Percentiles rank a stretch among this genome's conserved stretches.
These are phyloP conservation scores for thale cress (Arabidopsis thaliana) DNA, from an alignment of 345 rosid genomes.

Conservation along the genomic window DNA sequence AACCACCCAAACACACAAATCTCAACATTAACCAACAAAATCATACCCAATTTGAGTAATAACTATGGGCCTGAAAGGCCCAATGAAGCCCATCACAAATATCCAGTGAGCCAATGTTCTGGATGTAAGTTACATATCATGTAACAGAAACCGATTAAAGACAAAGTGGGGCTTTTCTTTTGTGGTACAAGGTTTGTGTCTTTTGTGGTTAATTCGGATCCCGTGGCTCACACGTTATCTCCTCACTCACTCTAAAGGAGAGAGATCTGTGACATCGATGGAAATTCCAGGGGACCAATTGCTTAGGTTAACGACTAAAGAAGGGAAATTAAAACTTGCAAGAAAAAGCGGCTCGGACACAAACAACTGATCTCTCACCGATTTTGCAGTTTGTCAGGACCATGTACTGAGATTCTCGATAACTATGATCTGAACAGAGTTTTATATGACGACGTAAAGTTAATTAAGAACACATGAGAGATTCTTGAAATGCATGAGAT, in stretches of 20 bases:
- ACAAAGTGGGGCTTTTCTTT: slow-evolving; percentile 65
- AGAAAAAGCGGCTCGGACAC: slow-evolving; percentile 59
- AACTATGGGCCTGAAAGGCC: not conserved
- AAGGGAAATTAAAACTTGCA: slow-evolving; percentile 72
- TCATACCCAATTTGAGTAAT: not conserved
- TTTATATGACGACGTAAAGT: no score
- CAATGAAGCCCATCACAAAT: not conserved
- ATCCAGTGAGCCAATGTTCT: slow-evolving; percentile 8
- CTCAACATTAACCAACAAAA: no score
- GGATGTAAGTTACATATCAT: slow-evolving; percentile 47
- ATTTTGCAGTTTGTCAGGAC: not conserved
- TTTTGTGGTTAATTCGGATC: slow-evolving; percentile 62
- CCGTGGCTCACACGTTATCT: slow-evolving; percentile 72
- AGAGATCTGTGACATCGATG: slow-evolving; percentile 47
- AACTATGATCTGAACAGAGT: no score
- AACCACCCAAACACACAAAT: no score
- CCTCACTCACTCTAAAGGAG: slow-evolving; percentile 67
- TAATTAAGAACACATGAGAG: not conserved
- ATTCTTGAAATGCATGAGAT: not conserved
- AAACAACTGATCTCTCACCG: slow-evolving; percentile 12
- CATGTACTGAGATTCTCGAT: not conserved
- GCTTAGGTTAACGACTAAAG: slow-evolving; percentile 72
- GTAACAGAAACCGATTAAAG: slow-evolving; percentile 22
- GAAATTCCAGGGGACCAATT: slow-evolving; percentile 75
- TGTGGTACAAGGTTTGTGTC: slow-evolving; percentile 60